Evolutionary conservation across 1,284 basidiomycete species (phyloP), one percentile per base, ranked within the genome.

Genomic region (Fomitopsis pinicola): DNA sequence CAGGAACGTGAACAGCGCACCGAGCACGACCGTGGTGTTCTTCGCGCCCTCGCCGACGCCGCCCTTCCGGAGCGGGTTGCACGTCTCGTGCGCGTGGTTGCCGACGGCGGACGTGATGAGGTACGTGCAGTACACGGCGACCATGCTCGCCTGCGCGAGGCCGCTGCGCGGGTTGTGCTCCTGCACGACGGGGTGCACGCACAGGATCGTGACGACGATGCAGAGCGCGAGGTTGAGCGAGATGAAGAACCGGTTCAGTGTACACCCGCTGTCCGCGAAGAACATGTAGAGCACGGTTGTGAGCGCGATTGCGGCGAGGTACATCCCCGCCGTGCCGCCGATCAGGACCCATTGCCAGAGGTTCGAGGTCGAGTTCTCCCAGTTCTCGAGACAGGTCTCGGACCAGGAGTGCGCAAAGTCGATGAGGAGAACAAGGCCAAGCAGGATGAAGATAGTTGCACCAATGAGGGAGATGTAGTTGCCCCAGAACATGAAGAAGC

Each of bases 391-490:
- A 72, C 97, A 98, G 14, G 89, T 96, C 77, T 99, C 97, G 38
- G 95, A 95, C 95, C 95, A 99, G 2, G 94, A 92, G 72, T 99
- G 97, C 0, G 97, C 97, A 73, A 99, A 98, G 80, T 99, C 97
- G 75, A 99, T 93, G 61, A 99, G 88, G 46, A 99, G 88, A 60
- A 99, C 94, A 42, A 99, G 89, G 50, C 97, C 97, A 66, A 99
- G 89, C 58, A 97, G 86, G 72, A 99, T 98, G 79, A 99, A 99
- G 63, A 95, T 75, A 3, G 91, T 93, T 1, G 96, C 94, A 46
- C 97, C 95, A 64, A 98, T 86, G 53, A 98, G 84, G 28, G 95
- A 83, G 64, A 97, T 78, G 72, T 97, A 98, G 69, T 97, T 96
- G 55, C 95, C 96, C 94, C 88, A 98, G 75, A 97, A 91, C 75